Evolutionary conservation across 1,284 basidiomycete species (phyloP).

Genomic region (Pseudozyma sp.): DNA sequence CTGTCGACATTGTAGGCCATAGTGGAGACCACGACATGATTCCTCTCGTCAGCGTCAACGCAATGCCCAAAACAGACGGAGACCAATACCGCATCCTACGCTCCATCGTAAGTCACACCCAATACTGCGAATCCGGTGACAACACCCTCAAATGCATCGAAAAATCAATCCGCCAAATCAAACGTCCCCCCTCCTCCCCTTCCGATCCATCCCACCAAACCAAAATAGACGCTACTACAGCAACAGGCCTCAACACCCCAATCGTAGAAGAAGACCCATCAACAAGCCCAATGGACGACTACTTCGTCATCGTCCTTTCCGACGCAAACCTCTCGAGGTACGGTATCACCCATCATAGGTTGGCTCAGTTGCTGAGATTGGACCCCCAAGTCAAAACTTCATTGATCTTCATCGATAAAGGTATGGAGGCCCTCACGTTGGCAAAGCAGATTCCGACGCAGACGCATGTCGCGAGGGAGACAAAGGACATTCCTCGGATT

Average conservation of each 20-base stretch:
- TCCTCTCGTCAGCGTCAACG: conserved; percentile 56
- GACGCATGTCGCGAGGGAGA: conserved; percentile 60
- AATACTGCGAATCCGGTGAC: conserved; percentile 60
- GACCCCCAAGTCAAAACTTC: conserved; percentile 63
- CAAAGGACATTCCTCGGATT: conserved; percentile 60
- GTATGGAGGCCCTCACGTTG: conserved; percentile 49
- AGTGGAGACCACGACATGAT: conserved; percentile 67
- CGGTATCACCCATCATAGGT: conserved; percentile 61
- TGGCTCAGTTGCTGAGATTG: conserved; percentile 51
- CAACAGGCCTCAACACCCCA: conserved; percentile 20
- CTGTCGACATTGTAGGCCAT: conserved; percentile 68
- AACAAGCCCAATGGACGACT: conserved; percentile 65
- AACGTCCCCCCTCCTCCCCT: too few relatives aligned
- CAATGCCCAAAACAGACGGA: conserved; percentile 61
- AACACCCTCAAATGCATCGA: conserved; percentile 58
- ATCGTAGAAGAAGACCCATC: conserved; percentile 29
- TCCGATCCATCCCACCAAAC: conserved; percentile 2
- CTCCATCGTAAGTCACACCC: conserved; percentile 61
- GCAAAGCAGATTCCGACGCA: conserved; percentile 59
- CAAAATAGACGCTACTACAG: conserved; percentile 16
- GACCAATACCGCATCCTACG: conserved; percentile 62
- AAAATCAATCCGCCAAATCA: conserved; percentile 53
- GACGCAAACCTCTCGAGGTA: conserved; percentile 70
- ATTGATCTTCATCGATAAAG: conserved; percentile 66
- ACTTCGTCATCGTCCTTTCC: conserved; percentile 69